Base-by-base conservation (phyloP, 805 yeast genomes). In the Saccharomyces cerevisiae region DNA sequence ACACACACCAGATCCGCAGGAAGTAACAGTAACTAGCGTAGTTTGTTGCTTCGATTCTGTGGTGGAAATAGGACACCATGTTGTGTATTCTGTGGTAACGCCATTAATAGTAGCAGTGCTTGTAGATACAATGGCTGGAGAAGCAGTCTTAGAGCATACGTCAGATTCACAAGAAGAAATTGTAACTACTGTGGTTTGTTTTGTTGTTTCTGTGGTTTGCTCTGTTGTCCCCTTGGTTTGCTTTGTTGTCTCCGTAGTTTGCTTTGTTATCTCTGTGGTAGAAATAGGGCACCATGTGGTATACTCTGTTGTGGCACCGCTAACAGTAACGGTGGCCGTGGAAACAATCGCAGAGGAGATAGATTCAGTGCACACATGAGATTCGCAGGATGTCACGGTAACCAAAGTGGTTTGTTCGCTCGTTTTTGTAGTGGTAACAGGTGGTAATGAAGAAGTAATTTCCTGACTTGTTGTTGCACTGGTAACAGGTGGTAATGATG, bases 221-320 rank as follows among this genome's bases (percentile, higher is more conserved):
- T 26, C 5, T 26, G 27, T 26, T 26, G 27, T 26, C 27, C 5
- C 27, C 5, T n/a, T n/a, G n/a, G n/a, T n/a, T n/a, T n/a, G n/a
- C n/a, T n/a, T n/a, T n/a, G n/a, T n/a, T n/a, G n/a, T n/a, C n/a
- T n/a, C n/a, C n/a, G n/a, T n/a, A n/a, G 27, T 26, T 26, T 26
- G 27, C 27, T 26, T 26, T 26, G 27, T 26, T 26, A 5, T 26
- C 27, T 26, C 5, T 26, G 27, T 26, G 59, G 67, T 62, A 56
- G 69, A 60, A 53, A 54, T 48, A 57, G 61, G 58, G n/a, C 59
- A 57, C 61, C 59, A 55, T 55, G 72, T 68, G 58, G 70, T 68
- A 66, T 63, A 66, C 51, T 60, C 62, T 48, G 71, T 67, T 54
- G 69, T 70, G 53, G 63, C 63, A 57, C 69, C 70, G 57, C 56